A percentile compares a stretch with the other conserved stretches of the same genome.
phyloP scores from a whole-genome alignment of 176 grass and related monocot genomes.

The Aechmea fasciata region DNA sequence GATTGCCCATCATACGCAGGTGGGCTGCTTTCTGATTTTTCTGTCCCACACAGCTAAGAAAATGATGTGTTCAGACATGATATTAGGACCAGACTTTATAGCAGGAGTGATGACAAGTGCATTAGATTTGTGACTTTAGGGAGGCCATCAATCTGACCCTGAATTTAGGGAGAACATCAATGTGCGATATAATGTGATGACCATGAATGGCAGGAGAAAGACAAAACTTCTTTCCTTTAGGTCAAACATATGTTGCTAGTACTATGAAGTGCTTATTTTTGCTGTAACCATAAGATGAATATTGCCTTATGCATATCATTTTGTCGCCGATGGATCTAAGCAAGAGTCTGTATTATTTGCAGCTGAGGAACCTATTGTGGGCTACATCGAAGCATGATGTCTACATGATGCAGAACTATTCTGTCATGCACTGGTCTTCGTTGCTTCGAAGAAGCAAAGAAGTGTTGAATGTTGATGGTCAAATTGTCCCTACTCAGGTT shows the following conservation, averaged over 20 bases:
- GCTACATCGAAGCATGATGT: constrained; percentile 94
- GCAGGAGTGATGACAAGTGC: no score
- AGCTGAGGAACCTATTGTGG: constrained; percentile 93
- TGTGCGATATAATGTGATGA: background rate
- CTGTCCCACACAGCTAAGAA: no score
- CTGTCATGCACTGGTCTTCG: constrained; percentile 80
- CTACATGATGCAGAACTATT: constrained; percentile 69
- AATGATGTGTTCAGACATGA: no score
- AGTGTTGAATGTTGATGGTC: constrained; percentile 57
- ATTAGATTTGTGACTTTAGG: no score
- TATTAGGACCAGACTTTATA: no score
- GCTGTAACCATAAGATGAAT: background rate
- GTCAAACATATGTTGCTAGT: background rate
- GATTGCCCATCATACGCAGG: no score
- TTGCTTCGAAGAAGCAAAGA: constrained; percentile 53
- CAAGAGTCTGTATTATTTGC: constrained; percentile 3
- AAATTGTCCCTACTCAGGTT: constrained; percentile 49
- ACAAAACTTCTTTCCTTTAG: background rate
- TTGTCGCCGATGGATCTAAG: background rate
- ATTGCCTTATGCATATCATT: background rate
- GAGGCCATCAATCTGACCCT: no score
- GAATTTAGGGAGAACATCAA: no score
- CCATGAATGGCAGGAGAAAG: background rate
- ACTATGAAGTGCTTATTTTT: background rate
- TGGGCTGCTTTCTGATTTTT: no score